These are phyloP conservation scores for Neophaeococcomyces aloes DNA, from an alignment of 2,329 filamentous ascomycete species.

Conservation along the genomic window DNA sequence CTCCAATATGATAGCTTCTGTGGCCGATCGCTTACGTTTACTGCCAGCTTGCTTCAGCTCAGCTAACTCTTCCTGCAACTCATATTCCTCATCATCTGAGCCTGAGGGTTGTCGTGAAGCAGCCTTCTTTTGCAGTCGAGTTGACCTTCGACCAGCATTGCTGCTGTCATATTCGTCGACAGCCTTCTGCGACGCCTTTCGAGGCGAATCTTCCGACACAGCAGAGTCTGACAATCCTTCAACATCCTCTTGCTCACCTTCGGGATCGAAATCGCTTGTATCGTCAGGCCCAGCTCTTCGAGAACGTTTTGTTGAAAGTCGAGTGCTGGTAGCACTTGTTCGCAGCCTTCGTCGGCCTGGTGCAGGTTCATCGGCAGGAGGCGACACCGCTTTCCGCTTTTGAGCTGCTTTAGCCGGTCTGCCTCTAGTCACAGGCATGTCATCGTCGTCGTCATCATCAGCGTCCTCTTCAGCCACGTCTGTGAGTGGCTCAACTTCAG, in stretches of 20 bases:
- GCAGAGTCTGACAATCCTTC: slow-evolving; percentile 45
- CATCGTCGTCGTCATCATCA: slow-evolving; percentile 46
- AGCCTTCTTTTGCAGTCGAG: slow-evolving; percentile 39
- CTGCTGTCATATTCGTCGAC: slow-evolving; percentile 40
- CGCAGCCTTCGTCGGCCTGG: slow-evolving; percentile 23
- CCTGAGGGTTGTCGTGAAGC: slow-evolving; percentile 39
- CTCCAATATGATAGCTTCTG: slow-evolving; percentile 25
- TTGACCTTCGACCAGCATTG: slow-evolving; percentile 39
- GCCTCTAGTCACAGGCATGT: slow-evolving; percentile 40
- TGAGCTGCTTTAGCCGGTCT: slow-evolving; percentile 27
- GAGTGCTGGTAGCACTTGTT: too few relatives aligned
- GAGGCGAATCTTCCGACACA: slow-evolving; percentile 34
- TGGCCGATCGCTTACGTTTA: slow-evolving; percentile 27
- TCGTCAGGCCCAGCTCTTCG: slow-evolving; percentile 43
- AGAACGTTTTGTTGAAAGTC: slow-evolving; percentile 35
- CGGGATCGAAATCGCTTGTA: slow-evolving; percentile 55
- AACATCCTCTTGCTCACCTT: slow-evolving; percentile 46
- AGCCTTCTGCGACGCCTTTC: slow-evolving; percentile 30
- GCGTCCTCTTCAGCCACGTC: slow-evolving; percentile 19
- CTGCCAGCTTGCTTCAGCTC: slow-evolving; percentile 40
- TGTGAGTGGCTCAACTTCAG: slow-evolving; percentile 3
- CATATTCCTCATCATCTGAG: slow-evolving; percentile 39
- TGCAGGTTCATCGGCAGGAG: slow-evolving; percentile 25
- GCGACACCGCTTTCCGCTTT: slow-evolving; percentile 24
- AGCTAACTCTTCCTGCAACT: slow-evolving; percentile 49